Percentiles rank a stretch among this genome's conserved stretches.
Conservation (phyloP, 768 basidiomycete species). For the Leucocoprinus birnbaumii region DNA sequence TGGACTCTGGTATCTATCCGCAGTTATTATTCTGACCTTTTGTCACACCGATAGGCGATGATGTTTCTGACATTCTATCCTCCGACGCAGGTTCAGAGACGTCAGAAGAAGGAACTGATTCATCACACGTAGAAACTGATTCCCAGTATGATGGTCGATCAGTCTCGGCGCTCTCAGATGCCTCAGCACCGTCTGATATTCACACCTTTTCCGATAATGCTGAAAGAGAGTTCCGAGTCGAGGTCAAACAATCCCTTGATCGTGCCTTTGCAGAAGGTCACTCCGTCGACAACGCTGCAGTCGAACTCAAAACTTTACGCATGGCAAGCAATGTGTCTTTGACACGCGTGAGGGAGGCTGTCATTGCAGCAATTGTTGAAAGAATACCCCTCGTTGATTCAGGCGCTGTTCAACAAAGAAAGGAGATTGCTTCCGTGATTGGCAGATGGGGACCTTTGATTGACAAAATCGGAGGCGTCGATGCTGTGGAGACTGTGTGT, state of each 20-base stretch:
- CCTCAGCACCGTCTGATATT: conserved; percentile 38
- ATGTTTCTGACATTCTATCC: conserved; percentile 56
- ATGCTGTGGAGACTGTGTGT: conserved; percentile 76
- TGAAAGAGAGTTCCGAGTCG: conserved; percentile 69
- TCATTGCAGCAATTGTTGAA: conserved; percentile 82
- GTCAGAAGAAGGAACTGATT: conserved; percentile 48
- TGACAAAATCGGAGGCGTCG: conserved; percentile 76
- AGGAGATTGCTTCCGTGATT: conserved; percentile 61
- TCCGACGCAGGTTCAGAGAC: conserved; percentile 59
- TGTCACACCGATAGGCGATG: conserved; percentile 46
- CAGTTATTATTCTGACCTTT: not conserved
- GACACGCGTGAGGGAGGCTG: conserved; percentile 80
- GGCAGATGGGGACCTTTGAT: conserved; percentile 83
- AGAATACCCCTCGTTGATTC: conserved; percentile 62
- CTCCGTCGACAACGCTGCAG: conserved; percentile 87
- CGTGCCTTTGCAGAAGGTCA: conserved; percentile 92
- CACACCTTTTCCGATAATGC: conserved; percentile 34
- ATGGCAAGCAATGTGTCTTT: conserved; percentile 96
- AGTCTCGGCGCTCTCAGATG: conserved; percentile 45
- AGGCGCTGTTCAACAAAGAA: conserved; percentile 55
- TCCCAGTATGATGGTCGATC: conserved; percentile 29
- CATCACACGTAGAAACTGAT: conserved; percentile 38
- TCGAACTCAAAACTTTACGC: conserved; percentile 93
- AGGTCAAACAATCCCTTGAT: conserved; percentile 82
- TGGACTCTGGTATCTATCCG: not conserved